Evolutionary conservation across 2,329 filamentous ascomycete species (phyloP).

Genomic region (Xylariaceae sp.): DNA sequence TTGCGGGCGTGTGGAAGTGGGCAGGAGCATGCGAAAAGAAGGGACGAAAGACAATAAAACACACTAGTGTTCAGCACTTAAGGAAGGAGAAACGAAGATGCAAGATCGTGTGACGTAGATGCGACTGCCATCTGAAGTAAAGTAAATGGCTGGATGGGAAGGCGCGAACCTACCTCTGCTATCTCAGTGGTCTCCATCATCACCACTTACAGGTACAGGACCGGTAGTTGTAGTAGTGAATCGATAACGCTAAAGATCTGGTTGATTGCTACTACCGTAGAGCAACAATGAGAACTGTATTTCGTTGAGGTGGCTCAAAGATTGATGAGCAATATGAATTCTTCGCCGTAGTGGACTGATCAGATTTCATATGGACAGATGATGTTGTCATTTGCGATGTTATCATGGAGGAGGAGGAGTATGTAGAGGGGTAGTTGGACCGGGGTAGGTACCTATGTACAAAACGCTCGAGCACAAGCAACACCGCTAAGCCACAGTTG

Average conservation of each 20-base stretch:
- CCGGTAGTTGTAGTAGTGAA: neutral
- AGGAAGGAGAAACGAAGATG: neutral
- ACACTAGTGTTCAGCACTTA: neutral
- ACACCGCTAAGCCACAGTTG: no score
- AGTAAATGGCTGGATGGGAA: neutral
- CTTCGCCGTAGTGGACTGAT: neutral
- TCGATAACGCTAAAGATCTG: neutral
- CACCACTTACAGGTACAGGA: conserved; percentile 1
- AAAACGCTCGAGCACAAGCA: no score
- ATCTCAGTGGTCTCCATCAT: conserved; percentile 21
- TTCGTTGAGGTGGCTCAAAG: neutral
- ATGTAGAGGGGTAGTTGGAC: neutral
- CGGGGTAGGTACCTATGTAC: no score
- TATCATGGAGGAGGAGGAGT: neutral
- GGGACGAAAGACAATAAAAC: neutral
- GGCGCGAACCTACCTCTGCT: conserved; percentile 11
- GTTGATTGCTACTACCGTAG: neutral
- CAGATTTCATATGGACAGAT: neutral
- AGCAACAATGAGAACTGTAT: no score
- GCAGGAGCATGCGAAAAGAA: neutral
- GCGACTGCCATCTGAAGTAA: neutral
- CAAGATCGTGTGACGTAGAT: conserved; percentile 8
- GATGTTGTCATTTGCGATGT: neutral
- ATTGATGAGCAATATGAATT: neutral
- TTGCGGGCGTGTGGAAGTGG: neutral